Base-by-base conservation (phyloP, 2,329 filamentous ascomycete genomes). In the Diaporthe aspalathi region DNA sequence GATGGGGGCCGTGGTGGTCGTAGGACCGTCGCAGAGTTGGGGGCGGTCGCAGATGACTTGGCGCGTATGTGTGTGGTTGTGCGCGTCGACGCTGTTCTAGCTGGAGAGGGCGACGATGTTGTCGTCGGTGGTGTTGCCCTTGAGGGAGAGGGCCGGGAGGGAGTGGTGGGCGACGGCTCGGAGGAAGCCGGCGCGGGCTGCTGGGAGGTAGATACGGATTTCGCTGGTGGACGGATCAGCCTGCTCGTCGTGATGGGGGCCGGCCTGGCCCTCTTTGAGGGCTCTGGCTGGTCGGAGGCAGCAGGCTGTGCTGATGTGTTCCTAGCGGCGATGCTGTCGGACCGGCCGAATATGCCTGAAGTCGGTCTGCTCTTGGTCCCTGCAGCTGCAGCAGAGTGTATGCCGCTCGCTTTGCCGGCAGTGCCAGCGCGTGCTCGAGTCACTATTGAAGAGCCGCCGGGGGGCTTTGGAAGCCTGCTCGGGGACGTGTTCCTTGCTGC, bases 381-480 rank as follows among this genome's bases (percentile, higher is more conserved):
- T 12, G 68, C 12, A 3, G 43, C 68, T 43, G 45, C 57, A 5
- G 52, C 57, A 0, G 62, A 24, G 5, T 66, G 24, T 45, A 65
- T 50, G 43, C 65, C 47, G 29, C 24, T 71, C 3, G 29, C 43
- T 1, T 69, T 40, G 5, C 47, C 66, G 9, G 68, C 22, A 29
- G 65, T 69, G 24, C 47, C 69, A 24, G 68, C 57, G 29, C 70
- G 63, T 12, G 66, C 76, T 50, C 75, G 76, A 29, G 77, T 68
- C 16, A 76, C 76, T 68, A 68, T 77, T 7, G 77, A 45, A 29
- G 80, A 77, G 62, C 77, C 74, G 40, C 84, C 84, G 76, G 86
- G 60, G n/a, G 60, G 87, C 74, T 85, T 77, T 49, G 86, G 86
- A 40, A 88, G 79, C 49, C 86, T 83, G 76, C 84, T 88, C 2